Evolutionary conservation across 495 filamentous ascomycete species (phyloP).

Genomic region (Aspergillus coremiiformis): DNA sequence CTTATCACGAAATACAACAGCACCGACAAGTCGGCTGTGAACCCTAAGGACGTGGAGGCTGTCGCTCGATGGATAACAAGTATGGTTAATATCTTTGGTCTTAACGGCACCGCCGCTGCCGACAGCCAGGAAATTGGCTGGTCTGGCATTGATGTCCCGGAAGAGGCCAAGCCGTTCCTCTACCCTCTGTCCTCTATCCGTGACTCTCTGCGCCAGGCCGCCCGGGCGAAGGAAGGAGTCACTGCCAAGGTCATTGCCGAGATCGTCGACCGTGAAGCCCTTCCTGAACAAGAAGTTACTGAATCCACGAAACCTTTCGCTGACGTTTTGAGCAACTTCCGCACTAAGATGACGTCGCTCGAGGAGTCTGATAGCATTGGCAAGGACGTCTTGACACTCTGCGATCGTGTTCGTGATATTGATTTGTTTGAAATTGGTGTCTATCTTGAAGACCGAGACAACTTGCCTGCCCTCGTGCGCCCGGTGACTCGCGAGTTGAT

Average conservation of each 20-base stretch:
- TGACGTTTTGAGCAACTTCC: conserved; percentile 31
- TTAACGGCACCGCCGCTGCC: conserved; percentile 57
- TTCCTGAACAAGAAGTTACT: conserved; percentile 15
- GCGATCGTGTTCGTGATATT: conserved; percentile 71
- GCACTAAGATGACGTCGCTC: conserved; percentile 36
- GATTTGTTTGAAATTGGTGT: conserved; percentile 73
- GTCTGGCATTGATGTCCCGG: conserved; percentile 62
- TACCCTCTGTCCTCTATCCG: conserved; percentile 57
- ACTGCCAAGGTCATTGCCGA: conserved; percentile 25
- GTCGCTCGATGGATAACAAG: conserved; percentile 75
- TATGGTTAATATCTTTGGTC: conserved; percentile 77
- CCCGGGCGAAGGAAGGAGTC: conserved; percentile 34
- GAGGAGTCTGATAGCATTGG: conserved; percentile 36
- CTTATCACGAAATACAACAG: conserved; percentile 70
- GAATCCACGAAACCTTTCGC: conserved; percentile 33
- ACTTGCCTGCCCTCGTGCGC: conserved; percentile 68
- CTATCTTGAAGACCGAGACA: conserved; percentile 79
- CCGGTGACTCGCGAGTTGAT: conserved; percentile 68
- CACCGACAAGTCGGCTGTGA: conserved; percentile 50
- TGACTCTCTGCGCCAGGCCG: conserved; percentile 57
- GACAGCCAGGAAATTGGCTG: conserved; percentile 65
- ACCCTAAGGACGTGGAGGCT: conserved; percentile 47
- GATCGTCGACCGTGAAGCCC: conserved; percentile 19
- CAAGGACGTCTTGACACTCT: conserved; percentile 61
- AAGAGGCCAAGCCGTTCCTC: conserved; percentile 55